Evolutionary conservation across 1,284 basidiomycete genomes (phyloP).

Genomic region (Pseudozyma sp.): DNA sequence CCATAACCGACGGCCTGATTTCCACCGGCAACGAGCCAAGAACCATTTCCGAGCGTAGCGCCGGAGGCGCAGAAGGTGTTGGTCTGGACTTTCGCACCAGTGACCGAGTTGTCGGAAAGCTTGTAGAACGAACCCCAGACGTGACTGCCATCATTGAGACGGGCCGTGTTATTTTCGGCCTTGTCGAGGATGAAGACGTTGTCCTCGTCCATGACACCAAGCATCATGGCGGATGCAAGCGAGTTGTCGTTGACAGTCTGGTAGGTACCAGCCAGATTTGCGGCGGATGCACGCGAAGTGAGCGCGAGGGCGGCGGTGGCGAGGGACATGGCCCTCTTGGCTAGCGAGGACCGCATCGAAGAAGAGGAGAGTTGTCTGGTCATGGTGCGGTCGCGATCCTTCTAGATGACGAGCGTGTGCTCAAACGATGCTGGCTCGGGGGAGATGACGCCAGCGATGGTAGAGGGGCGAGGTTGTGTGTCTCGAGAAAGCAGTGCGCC

Average conservation of each 20-base stretch:
- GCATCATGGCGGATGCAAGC: constrained; percentile 68
- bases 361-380: constrained; percentile 23
- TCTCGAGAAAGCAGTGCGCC: no score
- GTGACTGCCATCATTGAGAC: constrained; percentile 48
- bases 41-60: constrained; percentile 67
- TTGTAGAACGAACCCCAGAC: constrained; percentile 64
- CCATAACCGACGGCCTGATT: constrained; percentile 68
- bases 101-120: constrained; percentile 56
- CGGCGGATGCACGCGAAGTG: constrained; percentile 24
- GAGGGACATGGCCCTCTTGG: constrained; percentile 27
- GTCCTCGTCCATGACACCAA: constrained; percentile 65
- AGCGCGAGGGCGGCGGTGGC: constrained; percentile 38
- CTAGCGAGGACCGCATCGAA: constrained; percentile 29
- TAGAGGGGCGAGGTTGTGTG: no score
- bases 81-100: constrained; percentile 62
- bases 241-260: constrained; percentile 60
- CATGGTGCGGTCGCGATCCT: constrained; percentile 12
- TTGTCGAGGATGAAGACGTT: constrained; percentile 70
- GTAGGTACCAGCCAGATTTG: constrained; percentile 51
- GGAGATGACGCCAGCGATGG: no score
- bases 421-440: no score
- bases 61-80: constrained; percentile 70
- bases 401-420: not conserved
- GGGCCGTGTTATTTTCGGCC: constrained; percentile 67
- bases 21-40: constrained; percentile 69